These are phyloP conservation scores for Schizopora paradoxa DNA, from an alignment of 1,284 basidiomycete species.

Conservation along the genomic window DNA sequence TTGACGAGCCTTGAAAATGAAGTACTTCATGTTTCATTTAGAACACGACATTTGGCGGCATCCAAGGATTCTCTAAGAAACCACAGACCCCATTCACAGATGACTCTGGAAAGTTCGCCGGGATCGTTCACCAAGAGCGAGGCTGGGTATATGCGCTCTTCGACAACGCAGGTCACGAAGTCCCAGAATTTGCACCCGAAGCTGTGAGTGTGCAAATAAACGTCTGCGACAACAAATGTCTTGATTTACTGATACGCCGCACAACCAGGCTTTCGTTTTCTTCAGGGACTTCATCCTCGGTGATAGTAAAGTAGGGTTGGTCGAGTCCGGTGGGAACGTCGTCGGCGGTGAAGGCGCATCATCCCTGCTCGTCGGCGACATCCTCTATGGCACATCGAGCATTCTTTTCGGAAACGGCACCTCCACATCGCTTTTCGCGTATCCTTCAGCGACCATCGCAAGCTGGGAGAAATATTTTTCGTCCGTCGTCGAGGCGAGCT, in stretches of 20 bases:
- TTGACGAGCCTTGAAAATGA: neutral
- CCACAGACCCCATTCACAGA: slow-evolving; percentile 63
- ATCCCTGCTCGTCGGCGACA: slow-evolving; percentile 35
- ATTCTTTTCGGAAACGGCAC: slow-evolving; percentile 49
- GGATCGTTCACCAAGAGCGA: slow-evolving; percentile 68
- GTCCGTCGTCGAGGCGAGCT: slow-evolving; percentile 9
- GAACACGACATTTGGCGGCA: slow-evolving; percentile 73
- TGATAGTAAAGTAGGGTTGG: slow-evolving; percentile 44
- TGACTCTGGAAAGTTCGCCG: slow-evolving; percentile 52
- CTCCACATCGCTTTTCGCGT: slow-evolving; percentile 45
- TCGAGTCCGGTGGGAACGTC: slow-evolving; percentile 33
- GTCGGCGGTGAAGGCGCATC: slow-evolving; percentile 49
- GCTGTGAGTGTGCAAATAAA: slow-evolving; percentile 37
- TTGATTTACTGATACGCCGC: slow-evolving; percentile 4
- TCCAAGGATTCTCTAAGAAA: slow-evolving; percentile 61
- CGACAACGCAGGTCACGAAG: slow-evolving; percentile 51
- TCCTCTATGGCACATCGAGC: slow-evolving; percentile 45
- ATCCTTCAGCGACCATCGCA: slow-evolving; percentile 46
- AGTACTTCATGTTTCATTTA: slow-evolving; percentile 24
- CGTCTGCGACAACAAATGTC: no score
- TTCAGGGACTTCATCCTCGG: slow-evolving; percentile 58
- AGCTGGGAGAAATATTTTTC: slow-evolving; percentile 44
- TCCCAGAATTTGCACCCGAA: slow-evolving; percentile 43
- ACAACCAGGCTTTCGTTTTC: slow-evolving; percentile 45
- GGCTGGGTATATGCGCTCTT: slow-evolving; percentile 61